A percentile compares a stretch with the other conserved stretches of the same genome.
Conservation (phyloP, 1,284 basidiomycete species). For the Ganoderma leucocontextum region DNA sequence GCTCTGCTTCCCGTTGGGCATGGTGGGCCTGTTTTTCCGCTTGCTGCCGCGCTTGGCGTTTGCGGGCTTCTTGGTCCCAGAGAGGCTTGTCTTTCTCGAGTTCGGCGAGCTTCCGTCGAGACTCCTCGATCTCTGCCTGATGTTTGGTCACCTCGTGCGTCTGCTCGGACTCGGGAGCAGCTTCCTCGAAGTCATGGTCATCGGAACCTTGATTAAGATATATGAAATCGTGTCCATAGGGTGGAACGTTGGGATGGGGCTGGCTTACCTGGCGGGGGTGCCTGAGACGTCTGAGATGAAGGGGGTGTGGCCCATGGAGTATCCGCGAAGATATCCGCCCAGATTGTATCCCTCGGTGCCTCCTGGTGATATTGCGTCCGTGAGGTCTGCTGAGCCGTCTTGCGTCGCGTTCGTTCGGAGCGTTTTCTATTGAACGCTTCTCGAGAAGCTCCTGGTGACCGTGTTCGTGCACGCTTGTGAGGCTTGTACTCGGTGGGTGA, state of each 20-base stretch:
- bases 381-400: constrained; percentile 17
- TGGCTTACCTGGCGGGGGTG: constrained; percentile 8
- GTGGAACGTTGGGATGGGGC: background rate
- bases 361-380: constrained; percentile 39
- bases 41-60: constrained; percentile 53
- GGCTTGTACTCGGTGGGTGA: constrained; percentile 9
- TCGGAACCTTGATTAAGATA: background rate
- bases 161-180: constrained; percentile 14
- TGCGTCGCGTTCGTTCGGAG: constrained; percentile 48
- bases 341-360: constrained; percentile 34
- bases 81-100: constrained; percentile 71
- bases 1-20: constrained; percentile 46
- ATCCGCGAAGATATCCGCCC: constrained; percentile 48
- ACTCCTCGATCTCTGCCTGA: constrained; percentile 64
- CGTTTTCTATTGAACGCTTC: constrained; percentile 49
- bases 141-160: constrained; percentile 48
- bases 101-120: constrained; percentile 71
- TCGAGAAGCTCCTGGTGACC: constrained; percentile 45
- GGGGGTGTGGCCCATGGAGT: constrained; percentile 21
- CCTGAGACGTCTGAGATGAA: constrained; percentile 19
- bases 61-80: constrained; percentile 62
- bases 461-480: constrained; percentile 28
- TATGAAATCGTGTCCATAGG: background rate
- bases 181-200: background rate
- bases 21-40: constrained; percentile 53